Conservation (phyloP, 2,329 filamentous ascomycete species). For the Neonectria hederae region DNA sequence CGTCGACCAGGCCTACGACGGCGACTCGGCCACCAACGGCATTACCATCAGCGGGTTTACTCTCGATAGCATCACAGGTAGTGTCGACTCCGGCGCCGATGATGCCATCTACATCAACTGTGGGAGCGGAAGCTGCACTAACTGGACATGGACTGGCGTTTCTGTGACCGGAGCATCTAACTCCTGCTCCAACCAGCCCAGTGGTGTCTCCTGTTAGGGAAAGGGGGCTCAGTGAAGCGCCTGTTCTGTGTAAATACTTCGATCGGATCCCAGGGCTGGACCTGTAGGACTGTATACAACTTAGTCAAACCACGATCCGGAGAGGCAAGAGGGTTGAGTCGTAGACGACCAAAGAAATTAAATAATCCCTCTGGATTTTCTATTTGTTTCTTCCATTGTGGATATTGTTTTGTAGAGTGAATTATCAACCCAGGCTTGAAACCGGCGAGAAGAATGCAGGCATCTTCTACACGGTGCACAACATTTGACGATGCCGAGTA, state of each 20-base stretch:
- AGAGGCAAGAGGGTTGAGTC: too few relatives aligned
- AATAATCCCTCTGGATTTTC: too few relatives aligned
- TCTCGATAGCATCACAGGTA: constrained; percentile 12
- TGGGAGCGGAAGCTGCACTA: constrained; percentile 20
- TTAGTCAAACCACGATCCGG: too few relatives aligned
- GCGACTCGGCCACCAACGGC: constrained; percentile 20
- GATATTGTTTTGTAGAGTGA: too few relatives aligned
- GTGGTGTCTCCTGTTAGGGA: constrained; percentile 13
- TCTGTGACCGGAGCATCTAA: constrained; percentile 14
- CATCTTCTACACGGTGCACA: too few relatives aligned
- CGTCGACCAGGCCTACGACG: constrained; percentile 24
- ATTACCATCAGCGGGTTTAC: constrained; percentile 16
- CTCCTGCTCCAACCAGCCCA: constrained; percentile 24
- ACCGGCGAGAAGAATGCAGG: too few relatives aligned
- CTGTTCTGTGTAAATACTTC: constrained; percentile 3
- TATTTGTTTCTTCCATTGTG: too few relatives aligned
- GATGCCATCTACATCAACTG: constrained; percentile 24
- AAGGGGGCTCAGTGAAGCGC: background rate
- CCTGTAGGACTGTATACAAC: background rate
- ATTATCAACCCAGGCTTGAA: too few relatives aligned
- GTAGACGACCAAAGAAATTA: too few relatives aligned
- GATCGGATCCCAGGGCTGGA: background rate
- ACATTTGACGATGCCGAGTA: too few relatives aligned
- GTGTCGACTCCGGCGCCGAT: constrained; percentile 17
- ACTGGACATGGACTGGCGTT: constrained; percentile 23